phyloP scores from a whole-genome alignment of 1,284 basidiomycete species.

The Apiotrichum gracile region DNA sequence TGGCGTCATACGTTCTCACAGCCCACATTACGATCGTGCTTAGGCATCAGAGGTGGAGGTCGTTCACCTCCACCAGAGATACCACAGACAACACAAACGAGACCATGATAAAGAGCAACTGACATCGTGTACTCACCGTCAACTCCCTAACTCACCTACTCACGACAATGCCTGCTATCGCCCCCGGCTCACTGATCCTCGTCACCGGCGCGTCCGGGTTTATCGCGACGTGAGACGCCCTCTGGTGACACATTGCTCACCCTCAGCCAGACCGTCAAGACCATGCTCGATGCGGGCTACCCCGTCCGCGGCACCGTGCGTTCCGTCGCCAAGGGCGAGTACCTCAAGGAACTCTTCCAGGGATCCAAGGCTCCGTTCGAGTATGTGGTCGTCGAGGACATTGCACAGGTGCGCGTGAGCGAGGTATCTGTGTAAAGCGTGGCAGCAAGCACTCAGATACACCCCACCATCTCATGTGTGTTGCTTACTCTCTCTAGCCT shows the following conservation, averaged over 20 bases:
- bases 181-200: conserved; percentile 47
- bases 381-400: conserved; percentile 48
- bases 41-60: too few relatives aligned
- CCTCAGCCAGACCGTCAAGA: conserved; percentile 26
- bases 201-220: conserved; percentile 50
- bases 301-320: conserved; percentile 57
- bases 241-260: background rate
- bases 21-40: too few relatives aligned
- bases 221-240: conserved; percentile 37
- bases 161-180: conserved; percentile 47
- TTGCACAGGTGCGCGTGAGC: conserved; percentile 50
- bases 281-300: conserved; percentile 37
- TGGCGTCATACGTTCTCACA: too few relatives aligned
- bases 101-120: too few relatives aligned
- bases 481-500: too few relatives aligned
- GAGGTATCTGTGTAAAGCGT: too few relatives aligned
- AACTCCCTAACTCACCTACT: background rate
- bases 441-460: too few relatives aligned
- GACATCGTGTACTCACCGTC: too few relatives aligned
- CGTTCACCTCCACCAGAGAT: too few relatives aligned
- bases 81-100: too few relatives aligned
- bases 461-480: too few relatives aligned
- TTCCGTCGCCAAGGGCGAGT: conserved; percentile 52
- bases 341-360: conserved; percentile 53
- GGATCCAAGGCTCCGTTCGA: conserved; percentile 50